phyloP scores from a whole-genome alignment of 768 basidiomycete species.

The Rhodotorula diobovata region DNA sequence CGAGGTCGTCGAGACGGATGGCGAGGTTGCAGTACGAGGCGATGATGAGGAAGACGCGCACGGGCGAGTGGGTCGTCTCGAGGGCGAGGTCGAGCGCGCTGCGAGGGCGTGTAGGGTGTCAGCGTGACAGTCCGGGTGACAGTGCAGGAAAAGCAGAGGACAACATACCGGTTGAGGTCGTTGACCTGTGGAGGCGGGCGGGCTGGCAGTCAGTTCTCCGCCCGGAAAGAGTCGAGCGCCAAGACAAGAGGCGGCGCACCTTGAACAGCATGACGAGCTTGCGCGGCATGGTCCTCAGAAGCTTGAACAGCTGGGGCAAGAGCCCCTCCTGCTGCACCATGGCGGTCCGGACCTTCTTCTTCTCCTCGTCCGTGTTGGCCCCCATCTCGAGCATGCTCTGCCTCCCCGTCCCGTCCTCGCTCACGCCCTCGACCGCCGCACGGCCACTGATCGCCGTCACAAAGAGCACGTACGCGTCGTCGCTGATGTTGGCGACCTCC shows the following conservation, averaged over 20 bases:
- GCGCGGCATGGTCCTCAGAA: slow-evolving; percentile 78
- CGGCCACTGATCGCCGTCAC: slow-evolving; percentile 88
- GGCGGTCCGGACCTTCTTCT: slow-evolving; percentile 73
- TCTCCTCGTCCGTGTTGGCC: slow-evolving; percentile 69
- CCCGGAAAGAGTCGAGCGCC: no score
- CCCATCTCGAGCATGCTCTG: slow-evolving; percentile 67
- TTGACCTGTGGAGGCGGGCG: slow-evolving; percentile 7
- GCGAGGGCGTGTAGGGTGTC: neutral
- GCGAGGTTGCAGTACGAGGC: slow-evolving; percentile 55
- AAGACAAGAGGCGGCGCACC: neutral
- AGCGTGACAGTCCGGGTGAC: slow-evolving; percentile 46
- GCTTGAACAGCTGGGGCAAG: slow-evolving; percentile 75
- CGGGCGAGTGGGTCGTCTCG: slow-evolving; percentile 68
- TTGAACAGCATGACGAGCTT: slow-evolving; percentile 40
- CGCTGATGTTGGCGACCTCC: slow-evolving; percentile 74
- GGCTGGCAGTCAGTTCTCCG: no score
- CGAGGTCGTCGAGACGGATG: slow-evolving; percentile 28
- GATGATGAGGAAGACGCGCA: slow-evolving; percentile 83
- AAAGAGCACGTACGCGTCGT: slow-evolving; percentile 76
- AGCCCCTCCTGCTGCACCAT: slow-evolving; percentile 78
- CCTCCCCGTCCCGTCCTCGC: slow-evolving; percentile 42
- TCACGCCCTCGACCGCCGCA: slow-evolving; percentile 63
- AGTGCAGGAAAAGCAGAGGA: slow-evolving; percentile 48
- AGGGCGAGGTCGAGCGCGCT: slow-evolving; percentile 54
- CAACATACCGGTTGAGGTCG: slow-evolving; percentile 33